Percentiles rank a stretch among this genome's conserved stretches.
These are phyloP conservation scores for Asterochloris sp. DNA, from an alignment of 139 green algal species.

Conservation along the genomic window DNA sequence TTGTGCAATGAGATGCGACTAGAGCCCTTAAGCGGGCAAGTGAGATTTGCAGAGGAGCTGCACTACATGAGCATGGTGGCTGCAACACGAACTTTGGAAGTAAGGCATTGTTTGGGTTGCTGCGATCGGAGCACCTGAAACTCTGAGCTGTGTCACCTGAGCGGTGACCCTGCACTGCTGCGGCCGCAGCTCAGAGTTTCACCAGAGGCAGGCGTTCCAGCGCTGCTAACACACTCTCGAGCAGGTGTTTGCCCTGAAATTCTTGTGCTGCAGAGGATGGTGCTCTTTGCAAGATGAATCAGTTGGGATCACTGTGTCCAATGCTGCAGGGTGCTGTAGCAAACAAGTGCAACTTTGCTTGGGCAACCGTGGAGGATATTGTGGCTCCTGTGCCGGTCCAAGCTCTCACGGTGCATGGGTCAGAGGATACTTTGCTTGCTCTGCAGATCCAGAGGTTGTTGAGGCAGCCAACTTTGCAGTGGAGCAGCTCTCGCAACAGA, in stretches of 20 bases:
- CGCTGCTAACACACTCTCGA: not conserved
- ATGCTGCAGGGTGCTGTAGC: not conserved
- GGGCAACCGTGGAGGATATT: not conserved
- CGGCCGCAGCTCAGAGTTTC: too few relatives aligned
- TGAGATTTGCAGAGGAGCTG: not conserved
- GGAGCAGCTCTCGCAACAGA: slow-evolving; percentile 47
- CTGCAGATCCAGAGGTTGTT: slow-evolving; percentile 22
- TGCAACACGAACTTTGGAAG: not conserved
- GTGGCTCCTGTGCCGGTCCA: not conserved
- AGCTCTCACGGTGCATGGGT: not conserved
- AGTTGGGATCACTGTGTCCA: slow-evolving; percentile 15
- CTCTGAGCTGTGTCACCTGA: too few relatives aligned
- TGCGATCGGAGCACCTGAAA: not conserved
- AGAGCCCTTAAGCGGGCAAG: not conserved
- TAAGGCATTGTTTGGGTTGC: not conserved
- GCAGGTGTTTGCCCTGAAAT: not conserved
- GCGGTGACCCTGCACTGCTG: not conserved
- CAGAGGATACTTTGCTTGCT: not conserved
- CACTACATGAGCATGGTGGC: not conserved
- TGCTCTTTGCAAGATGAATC: slow-evolving; percentile 1
- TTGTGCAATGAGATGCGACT: not conserved
- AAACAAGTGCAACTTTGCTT: not conserved
- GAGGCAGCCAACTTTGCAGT: slow-evolving; percentile 38
- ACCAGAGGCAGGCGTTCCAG: not conserved
- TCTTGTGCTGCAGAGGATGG: not conserved